Evolutionary conservation across 106 monocot genomes (phyloP).

Genomic region (Dioscorea alata): DNA sequence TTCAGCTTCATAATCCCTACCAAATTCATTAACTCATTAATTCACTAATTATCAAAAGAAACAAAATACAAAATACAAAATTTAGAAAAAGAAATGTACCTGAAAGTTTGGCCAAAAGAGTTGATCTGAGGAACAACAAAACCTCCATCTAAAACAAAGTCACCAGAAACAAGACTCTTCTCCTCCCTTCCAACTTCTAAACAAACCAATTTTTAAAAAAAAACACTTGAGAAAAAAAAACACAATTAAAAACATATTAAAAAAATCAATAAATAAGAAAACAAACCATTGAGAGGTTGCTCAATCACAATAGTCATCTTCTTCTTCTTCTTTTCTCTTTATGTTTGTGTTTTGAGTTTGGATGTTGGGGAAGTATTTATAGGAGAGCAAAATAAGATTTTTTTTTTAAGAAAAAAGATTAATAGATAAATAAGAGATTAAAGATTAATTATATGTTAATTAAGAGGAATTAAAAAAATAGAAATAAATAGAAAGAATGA

Average conservation of each 20-base stretch:
- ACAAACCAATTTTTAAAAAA: not conserved
- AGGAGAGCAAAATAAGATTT: not conserved
- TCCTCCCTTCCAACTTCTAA: slow-evolving; percentile 11
- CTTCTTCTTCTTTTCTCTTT: not conserved
- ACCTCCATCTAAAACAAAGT: slow-evolving; percentile 55
- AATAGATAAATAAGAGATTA: not conserved
- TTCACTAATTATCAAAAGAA: not conserved
- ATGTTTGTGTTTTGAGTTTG: too few relatives aligned
- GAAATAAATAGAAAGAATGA: not conserved
- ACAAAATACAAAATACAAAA: not conserved
- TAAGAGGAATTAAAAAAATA: not conserved
- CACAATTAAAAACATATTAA: not conserved
- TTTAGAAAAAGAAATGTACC: slow-evolving; percentile 21
- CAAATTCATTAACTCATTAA: not conserved
- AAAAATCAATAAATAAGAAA: not conserved
- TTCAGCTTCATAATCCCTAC: slow-evolving; percentile 51
- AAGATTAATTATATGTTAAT: not conserved
- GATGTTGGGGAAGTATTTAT: not conserved
- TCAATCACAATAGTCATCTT: slow-evolving; percentile 78
- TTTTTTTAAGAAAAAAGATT: not conserved
- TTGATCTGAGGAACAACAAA: slow-evolving; percentile 73
- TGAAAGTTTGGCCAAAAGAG: slow-evolving; percentile 76
- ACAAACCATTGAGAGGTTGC: slow-evolving; percentile 33
- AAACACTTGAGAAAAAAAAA: not conserved
- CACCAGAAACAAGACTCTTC: slow-evolving; percentile 11